Percentiles rank a stretch among this genome's conserved stretches.
Conservation (phyloP, 1,284 basidiomycete species). For the Crucibulum cyathiforme region DNA sequence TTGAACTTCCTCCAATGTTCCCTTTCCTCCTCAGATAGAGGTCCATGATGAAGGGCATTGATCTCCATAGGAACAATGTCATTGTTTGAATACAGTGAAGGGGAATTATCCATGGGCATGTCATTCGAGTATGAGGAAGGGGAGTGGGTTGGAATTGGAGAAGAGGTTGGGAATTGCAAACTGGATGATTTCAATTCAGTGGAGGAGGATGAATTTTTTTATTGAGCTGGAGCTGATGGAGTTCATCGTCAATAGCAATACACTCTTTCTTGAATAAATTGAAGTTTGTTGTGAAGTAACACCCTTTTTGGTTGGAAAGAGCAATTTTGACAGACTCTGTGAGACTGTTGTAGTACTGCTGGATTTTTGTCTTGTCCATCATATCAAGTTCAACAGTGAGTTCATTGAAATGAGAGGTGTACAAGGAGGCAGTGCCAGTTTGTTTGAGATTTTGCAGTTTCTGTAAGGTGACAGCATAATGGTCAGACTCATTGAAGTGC, state of each 20-base stretch:
- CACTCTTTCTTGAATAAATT: not conserved
- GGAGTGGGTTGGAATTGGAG: slow-evolving; percentile 4
- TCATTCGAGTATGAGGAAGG: no score
- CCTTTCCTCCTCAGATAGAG: slow-evolving; percentile 29
- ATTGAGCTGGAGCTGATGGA: not conserved
- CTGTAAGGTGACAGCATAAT: not conserved
- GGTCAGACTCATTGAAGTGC: not conserved
- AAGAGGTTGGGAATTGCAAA: not conserved
- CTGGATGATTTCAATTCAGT: no score
- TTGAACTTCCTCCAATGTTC: slow-evolving; percentile 18
- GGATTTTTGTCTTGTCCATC: not conserved
- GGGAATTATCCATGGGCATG: no score
- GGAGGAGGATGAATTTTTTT: no score
- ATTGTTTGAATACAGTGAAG: slow-evolving; percentile 1
- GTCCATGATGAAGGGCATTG: slow-evolving; percentile 19
- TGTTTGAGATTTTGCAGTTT: not conserved
- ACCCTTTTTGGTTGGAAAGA: not conserved
- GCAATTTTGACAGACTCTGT: not conserved
- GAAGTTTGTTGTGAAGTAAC: not conserved
- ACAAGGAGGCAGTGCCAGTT: not conserved
- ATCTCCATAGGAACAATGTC: slow-evolving; percentile 28
- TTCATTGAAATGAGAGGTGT: not conserved
- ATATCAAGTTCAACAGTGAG: not conserved
- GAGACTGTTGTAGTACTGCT: not conserved
- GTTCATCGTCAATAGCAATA: not conserved